Conservation (phyloP, 352 stramenopile species). For the Phytophthora pini region DNA sequence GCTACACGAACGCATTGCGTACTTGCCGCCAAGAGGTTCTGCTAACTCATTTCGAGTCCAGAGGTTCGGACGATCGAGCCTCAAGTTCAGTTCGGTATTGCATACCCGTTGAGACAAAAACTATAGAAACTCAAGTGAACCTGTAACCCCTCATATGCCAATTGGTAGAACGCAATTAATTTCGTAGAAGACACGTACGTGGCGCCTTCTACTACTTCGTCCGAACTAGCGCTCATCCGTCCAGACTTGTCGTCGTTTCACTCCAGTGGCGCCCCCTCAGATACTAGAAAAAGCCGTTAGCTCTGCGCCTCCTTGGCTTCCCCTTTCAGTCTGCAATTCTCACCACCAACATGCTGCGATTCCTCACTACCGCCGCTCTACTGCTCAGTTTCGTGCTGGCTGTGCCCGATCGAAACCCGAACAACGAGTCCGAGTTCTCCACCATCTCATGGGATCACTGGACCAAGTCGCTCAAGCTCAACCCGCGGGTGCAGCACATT, state of each 20-base stretch:
- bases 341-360: conserved; percentile 3
- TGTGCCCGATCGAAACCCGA: conserved; percentile 1
- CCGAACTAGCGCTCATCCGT: too few species aligned
- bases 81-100: too few species aligned
- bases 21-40: too few species aligned
- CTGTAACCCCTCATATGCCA: too few species aligned
- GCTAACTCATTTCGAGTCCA: too few species aligned
- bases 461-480: conserved; percentile 41
- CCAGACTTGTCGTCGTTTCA: neutral
- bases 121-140: too few species aligned
- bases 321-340: conserved; percentile 17
- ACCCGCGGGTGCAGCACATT: conserved; percentile 76
- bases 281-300: conserved; percentile 2
- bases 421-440: conserved; percentile 12
- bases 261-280: neutral
- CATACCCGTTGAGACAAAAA: too few species aligned
- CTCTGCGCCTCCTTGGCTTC: conserved; percentile 2
- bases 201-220: too few species aligned
- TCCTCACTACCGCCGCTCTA: conserved; percentile 6
- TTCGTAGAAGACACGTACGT: too few species aligned
- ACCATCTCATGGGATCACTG: conserved; percentile 29
- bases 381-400: neutral
- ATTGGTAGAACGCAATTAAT: too few species aligned
- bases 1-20: too few species aligned
- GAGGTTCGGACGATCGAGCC: too few species aligned